Percentiles rank a stretch among this genome's conserved stretches.
phyloP scores from a whole-genome alignment of 345 rosid genomes.

The Dovyalis caffra region DNA sequence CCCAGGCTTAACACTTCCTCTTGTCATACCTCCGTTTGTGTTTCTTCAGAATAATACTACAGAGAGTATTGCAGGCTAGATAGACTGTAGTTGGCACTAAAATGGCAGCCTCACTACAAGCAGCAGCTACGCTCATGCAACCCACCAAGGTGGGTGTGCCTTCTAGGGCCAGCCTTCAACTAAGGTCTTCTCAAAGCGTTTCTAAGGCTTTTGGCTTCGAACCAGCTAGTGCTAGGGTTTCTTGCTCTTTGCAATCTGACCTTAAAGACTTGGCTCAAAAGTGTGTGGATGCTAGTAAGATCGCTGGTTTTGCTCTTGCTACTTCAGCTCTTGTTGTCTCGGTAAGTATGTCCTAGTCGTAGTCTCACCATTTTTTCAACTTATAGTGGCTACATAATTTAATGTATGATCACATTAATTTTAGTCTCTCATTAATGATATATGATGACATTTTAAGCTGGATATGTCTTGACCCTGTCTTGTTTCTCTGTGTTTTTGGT shows the following conservation, averaged over 20 bases:
- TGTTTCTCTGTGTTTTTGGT: background rate
- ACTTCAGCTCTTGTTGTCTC: slow-evolving; percentile 95
- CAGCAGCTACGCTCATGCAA: slow-evolving; percentile 82
- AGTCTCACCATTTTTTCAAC: no score
- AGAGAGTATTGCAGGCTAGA: background rate
- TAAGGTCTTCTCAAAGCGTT: slow-evolving; percentile 48
- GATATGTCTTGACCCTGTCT: background rate
- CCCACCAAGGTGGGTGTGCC: slow-evolving; percentile 58
- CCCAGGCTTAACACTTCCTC: slow-evolving; percentile 3
- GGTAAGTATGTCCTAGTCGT: slow-evolving; percentile 34
- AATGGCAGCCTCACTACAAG: slow-evolving; percentile 92
- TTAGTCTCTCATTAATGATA: background rate
- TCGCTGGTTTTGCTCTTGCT: slow-evolving; percentile 88
- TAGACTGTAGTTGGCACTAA: background rate
- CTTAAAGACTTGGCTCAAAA: slow-evolving; percentile 68
- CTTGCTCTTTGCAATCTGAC: slow-evolving; percentile 74
- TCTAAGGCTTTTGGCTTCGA: slow-evolving; percentile 66
- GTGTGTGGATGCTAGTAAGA: slow-evolving; percentile 67
- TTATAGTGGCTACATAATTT: background rate
- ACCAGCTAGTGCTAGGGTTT: slow-evolving; percentile 47
- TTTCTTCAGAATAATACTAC: background rate
- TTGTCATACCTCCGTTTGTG: background rate
- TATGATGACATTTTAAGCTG: background rate
- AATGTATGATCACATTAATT: background rate
- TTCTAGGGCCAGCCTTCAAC: slow-evolving; percentile 38